A percentile compares a stretch with the other conserved stretches of the same genome.
These are phyloP conservation scores for Copromyces sp. DNA, from an alignment of 495 filamentous ascomycete species.

Conservation along the genomic window DNA sequence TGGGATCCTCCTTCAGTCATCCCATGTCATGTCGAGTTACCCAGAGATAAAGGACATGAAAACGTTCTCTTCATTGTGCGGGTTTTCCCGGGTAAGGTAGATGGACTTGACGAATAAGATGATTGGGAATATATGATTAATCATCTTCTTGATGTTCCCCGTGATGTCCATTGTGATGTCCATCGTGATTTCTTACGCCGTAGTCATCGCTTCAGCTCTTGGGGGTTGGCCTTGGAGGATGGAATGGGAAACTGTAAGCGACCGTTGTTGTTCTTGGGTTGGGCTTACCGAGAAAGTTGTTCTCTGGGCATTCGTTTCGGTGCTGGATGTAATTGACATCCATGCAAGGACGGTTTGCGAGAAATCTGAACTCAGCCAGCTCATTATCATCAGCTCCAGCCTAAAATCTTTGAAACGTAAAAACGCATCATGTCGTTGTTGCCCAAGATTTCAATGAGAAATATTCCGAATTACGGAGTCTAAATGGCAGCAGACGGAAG, in stretches of 20 bases:
- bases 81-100: background rate
- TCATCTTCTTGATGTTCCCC: background rate
- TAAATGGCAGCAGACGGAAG: background rate
- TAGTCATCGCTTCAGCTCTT: background rate
- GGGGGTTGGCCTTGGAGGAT: background rate
- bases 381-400: background rate
- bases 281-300: background rate
- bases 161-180: background rate
- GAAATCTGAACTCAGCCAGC: background rate
- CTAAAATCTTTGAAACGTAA: background rate
- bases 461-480: background rate
- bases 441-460: background rate
- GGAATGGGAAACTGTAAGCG: background rate
- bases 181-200: background rate
- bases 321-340: background rate
- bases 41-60: background rate
- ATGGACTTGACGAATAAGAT: background rate
- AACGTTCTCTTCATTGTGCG: background rate
- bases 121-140: background rate
- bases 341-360: background rate
- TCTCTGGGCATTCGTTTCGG: background rate
- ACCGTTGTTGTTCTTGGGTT: background rate
- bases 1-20: background rate
- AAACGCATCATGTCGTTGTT: background rate
- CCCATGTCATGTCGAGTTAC: background rate